Evolutionary conservation across 192 early-diverging fungal genomes (phyloP), one percentile per base, ranked within the genome.

Genomic region (Coemansia sp.): DNA sequence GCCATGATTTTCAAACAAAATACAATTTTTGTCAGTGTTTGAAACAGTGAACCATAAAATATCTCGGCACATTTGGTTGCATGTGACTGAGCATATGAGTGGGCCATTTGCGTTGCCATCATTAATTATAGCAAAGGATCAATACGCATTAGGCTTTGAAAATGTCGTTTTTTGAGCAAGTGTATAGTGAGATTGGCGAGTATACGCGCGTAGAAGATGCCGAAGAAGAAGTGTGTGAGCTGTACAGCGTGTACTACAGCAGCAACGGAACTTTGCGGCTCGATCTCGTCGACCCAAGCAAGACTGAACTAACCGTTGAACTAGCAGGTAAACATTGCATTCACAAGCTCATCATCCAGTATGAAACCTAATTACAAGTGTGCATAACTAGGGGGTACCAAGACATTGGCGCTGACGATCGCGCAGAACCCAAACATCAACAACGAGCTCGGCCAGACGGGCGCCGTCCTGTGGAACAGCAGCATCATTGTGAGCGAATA

Each of bases 391-490:
- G 41, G 41, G 41, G 41, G 11, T 12, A 45, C 15, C 11, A 45
- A 45, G 15, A 45, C 11, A 45, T n/a, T 76, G 12, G 12, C 39
- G 4, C 63, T 82, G 17, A 76, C 59, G 4, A 72, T 76, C 7
- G 37, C n/a, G 0, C 79, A 82, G 35, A 82, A 82, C 60, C 69
- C 74, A 25, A 60, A 82, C 29, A 72, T 76, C 23, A 82, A 82
- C 48, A 59, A 70, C 60, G 72, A 72, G 57, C 66, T 51, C 3
- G 73, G 73, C 12, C 73, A 76, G 41, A 82, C 79, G 0, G 79
- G 79, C 1, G 79, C 66, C 1, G 79, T 82, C 2, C 23, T 82
- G 12, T 82, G 79, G 79, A 71, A 70, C 57, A 73, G 73, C 70
- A 76, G 79, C 69, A 60, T 82, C 15, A 58, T 82, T 12, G 45